phyloP scores from a whole-genome alignment of 1,139 yeast genomes.

The Petasospora rhodanensis region DNA sequence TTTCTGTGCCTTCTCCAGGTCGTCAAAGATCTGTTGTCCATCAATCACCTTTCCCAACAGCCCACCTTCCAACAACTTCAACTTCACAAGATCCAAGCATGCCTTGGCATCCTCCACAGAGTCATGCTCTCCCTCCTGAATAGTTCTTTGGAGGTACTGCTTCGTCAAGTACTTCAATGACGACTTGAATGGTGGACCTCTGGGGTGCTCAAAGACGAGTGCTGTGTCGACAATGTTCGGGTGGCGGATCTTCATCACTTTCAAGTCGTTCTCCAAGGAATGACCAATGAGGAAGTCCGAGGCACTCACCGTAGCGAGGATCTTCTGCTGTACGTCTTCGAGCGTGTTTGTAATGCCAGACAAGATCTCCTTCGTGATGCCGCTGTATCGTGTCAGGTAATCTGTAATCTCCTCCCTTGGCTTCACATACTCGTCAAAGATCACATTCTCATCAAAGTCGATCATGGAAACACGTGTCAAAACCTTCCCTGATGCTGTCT shows the following conservation, averaged over 20 bases:
- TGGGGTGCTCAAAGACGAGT: constrained; percentile 60
- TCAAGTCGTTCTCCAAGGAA: constrained; percentile 65
- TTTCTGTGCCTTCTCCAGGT: constrained; percentile 31
- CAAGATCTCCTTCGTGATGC: constrained; percentile 71
- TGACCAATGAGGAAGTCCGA: constrained; percentile 67
- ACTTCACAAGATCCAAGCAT: constrained; percentile 69
- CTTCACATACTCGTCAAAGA: constrained; percentile 71
- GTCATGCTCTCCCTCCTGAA: constrained; percentile 71
- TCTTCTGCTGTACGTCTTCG: constrained; percentile 57
- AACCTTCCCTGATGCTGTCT: constrained; percentile 55
- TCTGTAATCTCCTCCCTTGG: constrained; percentile 73
- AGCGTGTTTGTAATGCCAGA: constrained; percentile 59
- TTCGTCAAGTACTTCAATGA: constrained; percentile 65
- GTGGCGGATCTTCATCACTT: constrained; percentile 56
- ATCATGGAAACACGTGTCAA: constrained; percentile 76
- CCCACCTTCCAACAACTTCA: constrained; percentile 63
- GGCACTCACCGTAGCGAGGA: constrained; percentile 42
- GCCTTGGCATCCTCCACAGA: constrained; percentile 83
- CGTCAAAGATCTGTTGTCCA: constrained; percentile 38
- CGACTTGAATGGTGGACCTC: constrained; percentile 79
- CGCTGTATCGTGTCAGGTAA: constrained; percentile 79
- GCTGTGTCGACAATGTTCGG: constrained; percentile 68
- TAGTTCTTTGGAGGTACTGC: constrained; percentile 48
- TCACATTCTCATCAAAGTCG: constrained; percentile 52
- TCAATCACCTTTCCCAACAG: constrained; percentile 54